Evolutionary conservation across 176 grass and related monocot species (phyloP), one percentile per base, ranked within the genome.

Genomic region (Carex parvula): DNA sequence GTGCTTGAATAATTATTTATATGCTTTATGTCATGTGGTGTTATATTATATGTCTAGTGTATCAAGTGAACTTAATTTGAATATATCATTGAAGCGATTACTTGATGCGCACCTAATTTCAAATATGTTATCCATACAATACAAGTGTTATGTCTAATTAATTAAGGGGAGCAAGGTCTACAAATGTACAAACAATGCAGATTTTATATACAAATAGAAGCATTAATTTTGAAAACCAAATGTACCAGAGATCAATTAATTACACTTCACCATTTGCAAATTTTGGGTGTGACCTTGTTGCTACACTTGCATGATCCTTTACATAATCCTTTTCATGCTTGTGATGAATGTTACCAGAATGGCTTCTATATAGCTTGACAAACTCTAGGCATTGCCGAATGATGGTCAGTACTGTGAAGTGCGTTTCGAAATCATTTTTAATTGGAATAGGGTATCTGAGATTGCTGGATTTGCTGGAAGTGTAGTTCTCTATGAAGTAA

Each of bases 401-500:
- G 63, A 99, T 89, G 2, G 87, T 76, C 42, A 95, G 66, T 29
- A 88, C 87, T 0, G 96, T 95, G 18, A 94, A 94, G 85, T 99
- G 83, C 1, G 93, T 99, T 53, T 90, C 96, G 10, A 92, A 95
- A 72, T 95, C 83, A 54, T 99, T 99, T 84, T 81, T 95, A 30
- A 86, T 86, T 24, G 85, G 72, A 54, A 84, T 44, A 2, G 91
- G 89, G n/a, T 86, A 89, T 73, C 50, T 63, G 13, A 94, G 66
- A 50, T 94, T 84, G 59, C 32, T 81, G n/a, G 58, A 63, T 35
- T 63, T 61, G 55, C 79, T 81, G 10, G 70, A 87, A 21, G 86
- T 92, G 85, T 99, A 95, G 84, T 99, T 99, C 88, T 94, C 93
- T 5, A 99, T 85, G 81, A 99, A 92, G 81, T 94, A 99, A 29